Base-by-base conservation (phyloP, 148 eudicot species). In the Dysphania ambrosioides region DNA sequence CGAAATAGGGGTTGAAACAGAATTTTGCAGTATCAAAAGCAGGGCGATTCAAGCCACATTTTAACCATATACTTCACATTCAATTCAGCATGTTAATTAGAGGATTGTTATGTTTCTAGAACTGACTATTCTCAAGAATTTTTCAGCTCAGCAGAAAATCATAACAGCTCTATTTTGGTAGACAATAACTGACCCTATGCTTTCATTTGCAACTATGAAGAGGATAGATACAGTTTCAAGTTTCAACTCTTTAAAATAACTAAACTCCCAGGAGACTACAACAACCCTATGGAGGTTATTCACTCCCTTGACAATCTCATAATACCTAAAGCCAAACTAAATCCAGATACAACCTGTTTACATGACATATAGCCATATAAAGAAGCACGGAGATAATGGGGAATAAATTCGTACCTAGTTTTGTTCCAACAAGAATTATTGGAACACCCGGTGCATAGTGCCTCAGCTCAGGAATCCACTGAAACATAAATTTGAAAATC, bases 401-500 rank as follows among this genome's bases (percentile, higher is more conserved):
- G 40, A 36, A 35, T 30, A 67, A 63, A 36, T 31, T 79, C 85
- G 70, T 82, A 90, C 95, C 95, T 62, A 88, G 87, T 82, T 88
- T 91, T 66, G 93, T 91, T 76, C 96, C 96, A 80, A 91, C 96
- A 60, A 91, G 90, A 80, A 91, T 86, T 68, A 91, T 88, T 77
- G 96, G 96, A 78, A 88, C 93, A 4, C 93, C 91, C n/a, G 96
- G 96, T 34, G 96, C 93, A 82, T 91, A 91, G 71, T 91, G 96
- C 86, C 93, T 91, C 78, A 91, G 69, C 77, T 91, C 96, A 53
- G 93, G 93, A 76, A 91, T 87, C 96, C 96, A 91, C 96, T 91
- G 86, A 70, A 81, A 80, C 63, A 26, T 47, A 73, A 74, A 68
- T 32, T 65, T 9, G 36, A 35, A 79, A 75, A 68, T 51, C 42